These are phyloP conservation scores for Gremmenia infestans DNA, from an alignment of 2,329 filamentous ascomycete species.

Conservation along the genomic window DNA sequence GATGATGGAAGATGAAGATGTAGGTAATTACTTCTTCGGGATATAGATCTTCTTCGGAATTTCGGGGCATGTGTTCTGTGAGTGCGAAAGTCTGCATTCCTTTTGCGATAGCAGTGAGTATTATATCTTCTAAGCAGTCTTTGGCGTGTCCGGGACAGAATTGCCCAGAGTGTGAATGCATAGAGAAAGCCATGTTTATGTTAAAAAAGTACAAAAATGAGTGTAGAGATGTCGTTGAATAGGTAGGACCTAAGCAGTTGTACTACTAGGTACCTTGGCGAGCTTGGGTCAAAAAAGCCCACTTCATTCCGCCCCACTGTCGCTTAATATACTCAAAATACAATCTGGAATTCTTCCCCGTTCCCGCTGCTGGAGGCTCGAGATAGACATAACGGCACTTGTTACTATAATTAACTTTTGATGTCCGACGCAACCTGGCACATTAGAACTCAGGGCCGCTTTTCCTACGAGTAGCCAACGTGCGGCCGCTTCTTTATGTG, in stretches of 20 bases:
- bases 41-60: conserved; percentile 70
- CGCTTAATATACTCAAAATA: not conserved
- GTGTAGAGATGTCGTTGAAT: not conserved
- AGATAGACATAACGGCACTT: too few relatives aligned
- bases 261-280: too few relatives aligned
- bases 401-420: too few relatives aligned
- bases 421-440: too few relatives aligned
- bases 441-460: too few relatives aligned
- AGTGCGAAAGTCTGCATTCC: conserved; percentile 81
- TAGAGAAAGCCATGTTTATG: conserved; percentile 79
- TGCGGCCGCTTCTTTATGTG: too few relatives aligned
- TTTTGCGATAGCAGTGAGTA: conserved; percentile 70
- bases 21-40: conserved; percentile 68
- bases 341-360: too few relatives aligned
- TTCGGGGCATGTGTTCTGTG: conserved; percentile 93
- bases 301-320: not conserved
- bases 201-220: not conserved
- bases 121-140: conserved; percentile 76
- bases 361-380: too few relatives aligned
- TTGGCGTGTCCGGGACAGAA: conserved; percentile 91
- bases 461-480: too few relatives aligned
- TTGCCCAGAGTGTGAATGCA: conserved; percentile 96
- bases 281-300: too few relatives aligned
- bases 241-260: not conserved
- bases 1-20: not conserved